Evolutionary conservation across 2,329 filamentous ascomycete species (phyloP), one percentile per base, ranked within the genome.

Genomic region (Nectriaceae sp.): DNA sequence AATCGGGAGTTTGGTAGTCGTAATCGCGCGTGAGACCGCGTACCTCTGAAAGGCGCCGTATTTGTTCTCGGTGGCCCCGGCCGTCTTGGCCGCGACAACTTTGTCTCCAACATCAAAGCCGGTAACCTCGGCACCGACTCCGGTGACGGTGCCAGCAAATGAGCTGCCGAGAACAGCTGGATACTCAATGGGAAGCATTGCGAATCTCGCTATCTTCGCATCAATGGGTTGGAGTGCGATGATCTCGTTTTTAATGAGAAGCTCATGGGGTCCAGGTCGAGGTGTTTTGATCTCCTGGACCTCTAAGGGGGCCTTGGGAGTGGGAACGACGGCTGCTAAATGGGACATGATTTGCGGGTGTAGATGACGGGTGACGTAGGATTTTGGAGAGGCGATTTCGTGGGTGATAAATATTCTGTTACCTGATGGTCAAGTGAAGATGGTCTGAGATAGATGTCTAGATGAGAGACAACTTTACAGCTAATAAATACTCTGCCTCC

Each of bases 161-260:
- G 55, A 52, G 16, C 45, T 53, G 4, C 55, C 55, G 1, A 57
- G 43, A 3, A 57, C 46, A 4, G 55, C 26, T 4, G 55, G 55
- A 29, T 57, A 57, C 0, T 44, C 29, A 1, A 57, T 26, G 2
- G 54, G 55, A 13, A 57, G 49, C 52, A 57, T 57, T 1, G 55
- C 55, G 1, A 57, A 51, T 13, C 46, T 53, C 11, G 55, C 55
- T 1, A 57, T 57, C 29, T 57, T 57, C n/a, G 55, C 52, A 16
- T 57, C 55, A 15, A 57, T 21, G 4, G 55, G 55, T 18, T 57
- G 54, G 15, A 57, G 40, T 2, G 55, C 55, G 13, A 57, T 55
- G 24, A 50, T 44, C 4, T 55, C 42, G 42, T 55, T 57, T 19
- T 57, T 57, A 21, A 57, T 45, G 10, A 57, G 55, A 4, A 57